Conservation (phyloP, 345 rosid species). For the Acer yangbiense region DNA sequence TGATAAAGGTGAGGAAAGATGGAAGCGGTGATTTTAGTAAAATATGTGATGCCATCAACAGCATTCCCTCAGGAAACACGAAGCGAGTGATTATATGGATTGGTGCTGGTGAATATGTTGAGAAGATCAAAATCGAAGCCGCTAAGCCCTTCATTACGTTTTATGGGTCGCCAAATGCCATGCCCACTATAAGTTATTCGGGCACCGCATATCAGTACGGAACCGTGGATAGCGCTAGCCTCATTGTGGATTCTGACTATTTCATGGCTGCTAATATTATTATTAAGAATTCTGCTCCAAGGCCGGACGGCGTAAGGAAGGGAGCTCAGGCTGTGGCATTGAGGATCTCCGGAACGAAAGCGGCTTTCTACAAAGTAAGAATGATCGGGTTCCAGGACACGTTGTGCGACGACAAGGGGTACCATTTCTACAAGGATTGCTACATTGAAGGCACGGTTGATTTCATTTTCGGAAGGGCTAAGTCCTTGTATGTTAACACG, state of each 20-base stretch:
- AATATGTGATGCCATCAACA: conserved; percentile 50
- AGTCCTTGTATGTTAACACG: conserved; percentile 22
- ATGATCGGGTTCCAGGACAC: conserved; percentile 77
- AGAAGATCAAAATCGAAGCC: conserved; percentile 51
- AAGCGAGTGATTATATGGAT: conserved; percentile 55
- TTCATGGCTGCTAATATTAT: conserved; percentile 60
- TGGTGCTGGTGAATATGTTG: conserved; percentile 50
- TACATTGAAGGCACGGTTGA: conserved; percentile 77
- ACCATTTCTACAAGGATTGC: conserved; percentile 72
- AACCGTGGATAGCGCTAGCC: conserved; percentile 67
- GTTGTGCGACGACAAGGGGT: conserved; percentile 63
- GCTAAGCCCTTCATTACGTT: conserved; percentile 56
- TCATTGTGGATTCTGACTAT: conserved; percentile 56
- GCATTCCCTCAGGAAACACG: conserved; percentile 45
- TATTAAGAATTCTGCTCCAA: conserved; percentile 60
- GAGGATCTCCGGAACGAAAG: conserved; percentile 52
- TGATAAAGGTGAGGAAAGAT: conserved; percentile 35
- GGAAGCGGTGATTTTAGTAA: conserved; percentile 57
- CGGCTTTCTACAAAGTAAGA: conserved; percentile 63
- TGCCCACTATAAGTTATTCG: conserved; percentile 39
- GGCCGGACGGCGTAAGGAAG: conserved; percentile 36
- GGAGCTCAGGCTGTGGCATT: conserved; percentile 66
- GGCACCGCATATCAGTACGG: conserved; percentile 61
- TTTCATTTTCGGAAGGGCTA: conserved; percentile 76
- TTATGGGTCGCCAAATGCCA: conserved; percentile 37